These are phyloP conservation scores for Ziziphus jujuba DNA, from an alignment of 306 rosid species.

Conservation along the genomic window DNA sequence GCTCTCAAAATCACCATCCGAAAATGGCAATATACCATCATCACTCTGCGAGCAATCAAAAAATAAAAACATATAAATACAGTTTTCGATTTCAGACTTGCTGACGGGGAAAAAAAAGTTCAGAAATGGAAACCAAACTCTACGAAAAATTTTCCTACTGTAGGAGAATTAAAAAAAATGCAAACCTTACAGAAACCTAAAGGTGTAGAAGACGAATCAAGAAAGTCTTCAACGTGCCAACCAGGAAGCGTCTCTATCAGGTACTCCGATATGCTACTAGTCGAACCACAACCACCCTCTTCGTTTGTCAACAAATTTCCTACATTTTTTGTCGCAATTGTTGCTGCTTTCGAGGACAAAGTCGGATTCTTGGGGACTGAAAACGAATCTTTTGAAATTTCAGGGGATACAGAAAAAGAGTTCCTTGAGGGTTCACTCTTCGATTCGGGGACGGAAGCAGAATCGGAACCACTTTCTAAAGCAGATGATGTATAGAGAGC, in stretches of 20 bases:
- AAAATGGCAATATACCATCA: conserved; percentile 24
- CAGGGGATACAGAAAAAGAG: conserved; percentile 13
- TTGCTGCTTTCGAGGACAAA: conserved; percentile 11
- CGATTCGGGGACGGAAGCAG: conserved; percentile 9
- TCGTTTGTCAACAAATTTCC: conserved; percentile 6
- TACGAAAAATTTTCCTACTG: no score
- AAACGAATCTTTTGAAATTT: conserved; percentile 26
- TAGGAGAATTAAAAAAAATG: not conserved
- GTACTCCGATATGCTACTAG: conserved; percentile 79
- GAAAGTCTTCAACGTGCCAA: conserved; percentile 90
- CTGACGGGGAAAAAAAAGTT: not conserved
- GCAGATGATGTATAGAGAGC: conserved; percentile 28
- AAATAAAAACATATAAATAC: not conserved
- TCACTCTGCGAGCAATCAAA: conserved; percentile 41
- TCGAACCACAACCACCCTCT: conserved; percentile 29
- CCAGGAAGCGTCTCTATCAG: conserved; percentile 90
- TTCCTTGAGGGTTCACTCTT: not conserved
- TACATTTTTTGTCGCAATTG: conserved; percentile 1
- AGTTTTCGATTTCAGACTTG: no score
- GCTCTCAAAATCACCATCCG: conserved; percentile 41
- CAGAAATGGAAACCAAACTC: no score
- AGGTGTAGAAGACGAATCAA: conserved; percentile 52
- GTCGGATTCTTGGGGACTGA: conserved; percentile 25
- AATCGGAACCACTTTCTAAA: conserved; percentile 1
- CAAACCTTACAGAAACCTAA: conserved; percentile 65